Evolutionary conservation across 2,329 filamentous ascomycete genomes (phyloP).

Genomic region (Meredithiella fracta): DNA sequence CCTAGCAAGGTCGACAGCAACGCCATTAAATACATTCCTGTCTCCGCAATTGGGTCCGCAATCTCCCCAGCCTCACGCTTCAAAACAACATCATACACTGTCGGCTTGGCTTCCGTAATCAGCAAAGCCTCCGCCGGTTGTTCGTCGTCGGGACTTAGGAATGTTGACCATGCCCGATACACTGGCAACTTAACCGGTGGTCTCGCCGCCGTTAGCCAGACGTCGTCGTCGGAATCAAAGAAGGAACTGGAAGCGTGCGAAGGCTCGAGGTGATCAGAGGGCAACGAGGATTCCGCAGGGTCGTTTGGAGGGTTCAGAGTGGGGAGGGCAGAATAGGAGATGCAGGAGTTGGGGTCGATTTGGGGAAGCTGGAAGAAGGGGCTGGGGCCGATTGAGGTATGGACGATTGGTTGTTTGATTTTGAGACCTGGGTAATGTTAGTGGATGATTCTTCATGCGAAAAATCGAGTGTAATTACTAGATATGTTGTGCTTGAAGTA

Average conservation of each 20-base stretch:
- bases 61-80: constrained; percentile 26
- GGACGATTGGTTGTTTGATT: constrained; percentile 3
- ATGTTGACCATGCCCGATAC: constrained; percentile 55
- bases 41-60: constrained; percentile 25
- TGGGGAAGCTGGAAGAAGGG: constrained; percentile 12
- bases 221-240: constrained; percentile 18
- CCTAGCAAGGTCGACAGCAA: constrained; percentile 53
- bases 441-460: constrained; percentile 17
- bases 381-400: constrained; percentile 9
- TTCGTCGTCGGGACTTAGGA: constrained; percentile 25
- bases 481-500: constrained; percentile 30
- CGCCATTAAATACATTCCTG: constrained; percentile 35
- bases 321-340: not conserved
- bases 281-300: not conserved
- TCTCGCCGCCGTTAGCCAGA: constrained; percentile 32
- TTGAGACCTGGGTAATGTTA: not conserved
- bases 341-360: constrained; percentile 9
- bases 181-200: constrained; percentile 21
- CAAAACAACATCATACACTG: constrained; percentile 48
- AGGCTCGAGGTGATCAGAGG: not conserved
- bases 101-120: constrained; percentile 51
- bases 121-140: constrained; percentile 34
- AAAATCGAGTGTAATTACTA: not conserved
- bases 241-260: not conserved
- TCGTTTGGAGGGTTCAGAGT: not conserved